A percentile compares a stretch with the other conserved stretches of the same genome.
These are phyloP conservation scores for Microsporum canis DNA, from an alignment of 2,329 filamentous ascomycete genomes.

Conservation along the genomic window DNA sequence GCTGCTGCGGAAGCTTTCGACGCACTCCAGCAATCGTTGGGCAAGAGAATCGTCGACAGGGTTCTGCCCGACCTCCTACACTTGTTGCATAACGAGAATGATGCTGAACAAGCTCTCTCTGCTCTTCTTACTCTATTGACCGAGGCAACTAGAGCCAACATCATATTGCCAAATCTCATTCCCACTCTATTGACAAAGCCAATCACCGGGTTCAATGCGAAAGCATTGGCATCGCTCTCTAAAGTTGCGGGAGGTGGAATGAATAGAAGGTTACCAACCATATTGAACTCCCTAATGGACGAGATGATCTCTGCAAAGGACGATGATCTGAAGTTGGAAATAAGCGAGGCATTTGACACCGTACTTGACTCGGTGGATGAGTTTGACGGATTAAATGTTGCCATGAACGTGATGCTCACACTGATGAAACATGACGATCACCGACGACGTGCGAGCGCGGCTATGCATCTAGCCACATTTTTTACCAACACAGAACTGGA, in stretches of 20 bases:
- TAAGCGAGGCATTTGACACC: conserved; percentile 73
- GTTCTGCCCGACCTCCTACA: conserved; percentile 86
- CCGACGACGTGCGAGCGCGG: conserved; percentile 64
- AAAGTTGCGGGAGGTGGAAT: conserved; percentile 83
- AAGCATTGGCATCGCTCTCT: conserved; percentile 81
- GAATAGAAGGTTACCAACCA: conserved; percentile 77
- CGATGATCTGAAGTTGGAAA: conserved; percentile 58
- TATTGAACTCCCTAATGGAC: conserved; percentile 90
- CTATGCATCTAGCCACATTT: conserved; percentile 72
- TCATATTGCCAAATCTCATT: conserved; percentile 91
- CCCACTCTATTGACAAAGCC: conserved; percentile 83
- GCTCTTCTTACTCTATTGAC: conserved; percentile 89
- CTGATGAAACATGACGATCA: conserved; percentile 92
- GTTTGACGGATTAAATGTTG: conserved; percentile 85
- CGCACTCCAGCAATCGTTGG: conserved; percentile 80
- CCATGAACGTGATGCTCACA: conserved; percentile 84
- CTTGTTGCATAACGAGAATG: conserved; percentile 71
- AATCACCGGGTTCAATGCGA: conserved; percentile 89
- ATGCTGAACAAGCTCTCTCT: conserved; percentile 83
- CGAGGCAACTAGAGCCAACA: conserved; percentile 84
- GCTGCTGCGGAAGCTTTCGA: conserved; percentile 96
- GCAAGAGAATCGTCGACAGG: conserved; percentile 89
- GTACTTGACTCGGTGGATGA: conserved; percentile 90
- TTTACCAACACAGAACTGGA: conserved; percentile 71
- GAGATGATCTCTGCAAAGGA: conserved; percentile 67